Evolutionary conservation across 495 filamentous ascomycete species (phyloP).

Genomic region (Penicillium coprophilum): DNA sequence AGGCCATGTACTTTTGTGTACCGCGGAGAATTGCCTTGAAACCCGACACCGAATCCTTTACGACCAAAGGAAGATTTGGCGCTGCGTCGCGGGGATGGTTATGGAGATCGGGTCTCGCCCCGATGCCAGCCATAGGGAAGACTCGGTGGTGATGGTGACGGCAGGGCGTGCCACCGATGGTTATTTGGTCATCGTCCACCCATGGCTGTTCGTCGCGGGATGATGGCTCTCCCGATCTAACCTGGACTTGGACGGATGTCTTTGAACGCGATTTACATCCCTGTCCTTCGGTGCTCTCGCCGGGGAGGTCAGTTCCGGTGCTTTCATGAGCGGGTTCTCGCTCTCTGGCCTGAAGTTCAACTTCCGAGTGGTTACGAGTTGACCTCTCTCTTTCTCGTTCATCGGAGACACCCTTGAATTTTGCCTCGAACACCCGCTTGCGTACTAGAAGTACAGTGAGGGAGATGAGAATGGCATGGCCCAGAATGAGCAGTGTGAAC

Average conservation of each 20-base stretch:
- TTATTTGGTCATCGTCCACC: slow-evolving; percentile 36
- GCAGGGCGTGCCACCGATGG: slow-evolving; percentile 26
- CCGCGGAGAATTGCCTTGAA: slow-evolving; percentile 30
- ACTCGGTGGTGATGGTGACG: slow-evolving; percentile 41
- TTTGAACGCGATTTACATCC: background rate
- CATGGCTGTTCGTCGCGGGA: slow-evolving; percentile 20
- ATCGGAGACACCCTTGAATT: slow-evolving; percentile 59
- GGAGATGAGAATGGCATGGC: slow-evolving; percentile 55
- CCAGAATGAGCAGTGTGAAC: slow-evolving; percentile 70
- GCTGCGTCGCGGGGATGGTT: slow-evolving; percentile 39
- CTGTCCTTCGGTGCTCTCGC: background rate
- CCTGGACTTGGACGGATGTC: slow-evolving; percentile 1
- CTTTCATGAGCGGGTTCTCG: background rate
- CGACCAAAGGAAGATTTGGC: slow-evolving; percentile 20
- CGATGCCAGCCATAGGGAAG: slow-evolving; percentile 54
- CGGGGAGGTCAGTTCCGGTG: slow-evolving; percentile 2
- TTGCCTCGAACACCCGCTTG: slow-evolving; percentile 67
- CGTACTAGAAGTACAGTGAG: slow-evolving; percentile 53
- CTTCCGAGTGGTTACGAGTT: slow-evolving; percentile 10
- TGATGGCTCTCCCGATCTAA: slow-evolving; percentile 5
- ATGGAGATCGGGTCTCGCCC: slow-evolving; percentile 47
- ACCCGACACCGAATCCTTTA: slow-evolving; percentile 22
- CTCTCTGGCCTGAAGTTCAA: slow-evolving; percentile 14
- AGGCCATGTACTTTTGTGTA: slow-evolving; percentile 42
- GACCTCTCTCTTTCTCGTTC: slow-evolving; percentile 30